Evolutionary conservation across 768 basidiomycete genomes (phyloP).

Genomic region (Favolaschia claudopus): DNA sequence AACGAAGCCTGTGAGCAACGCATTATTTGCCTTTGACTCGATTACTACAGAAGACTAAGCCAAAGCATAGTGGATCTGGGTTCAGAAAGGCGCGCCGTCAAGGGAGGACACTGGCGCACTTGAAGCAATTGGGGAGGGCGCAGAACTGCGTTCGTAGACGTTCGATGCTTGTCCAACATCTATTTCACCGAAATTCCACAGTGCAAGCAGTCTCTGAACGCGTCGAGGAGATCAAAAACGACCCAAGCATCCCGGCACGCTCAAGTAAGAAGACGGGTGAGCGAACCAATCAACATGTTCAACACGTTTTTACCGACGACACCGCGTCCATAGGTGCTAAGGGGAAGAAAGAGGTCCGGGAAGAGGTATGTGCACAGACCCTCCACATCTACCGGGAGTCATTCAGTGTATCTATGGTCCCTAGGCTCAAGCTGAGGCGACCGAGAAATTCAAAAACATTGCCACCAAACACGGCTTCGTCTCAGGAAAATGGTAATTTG

Average conservation of each 20-base stretch:
- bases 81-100: slow-evolving; percentile 37
- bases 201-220: slow-evolving; percentile 65
- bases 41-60: too few species aligned
- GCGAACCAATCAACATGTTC: neutral
- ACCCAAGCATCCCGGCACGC: slow-evolving; percentile 68
- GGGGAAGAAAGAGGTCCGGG: slow-evolving; percentile 80
- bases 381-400: neutral
- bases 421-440: slow-evolving; percentile 67
- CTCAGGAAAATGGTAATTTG: slow-evolving; percentile 72
- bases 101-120: slow-evolving; percentile 29
- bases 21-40: neutral
- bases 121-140: slow-evolving; percentile 56
- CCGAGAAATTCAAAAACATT: slow-evolving; percentile 65
- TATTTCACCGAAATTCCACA: slow-evolving; percentile 31
- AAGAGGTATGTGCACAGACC: slow-evolving; percentile 65
- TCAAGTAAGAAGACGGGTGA: slow-evolving; percentile 68
- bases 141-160: slow-evolving; percentile 46
- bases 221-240: slow-evolving; percentile 73
- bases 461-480: slow-evolving; percentile 61
- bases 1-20: slow-evolving; percentile 67
- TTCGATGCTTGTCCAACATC: neutral
- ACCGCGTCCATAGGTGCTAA: slow-evolving; percentile 50
- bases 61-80: slow-evolving; percentile 72
- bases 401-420: neutral
- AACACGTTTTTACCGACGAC: neutral